Conservation (phyloP, 1,139 yeast species). For the Kurtzmaniella natalensis region DNA sequence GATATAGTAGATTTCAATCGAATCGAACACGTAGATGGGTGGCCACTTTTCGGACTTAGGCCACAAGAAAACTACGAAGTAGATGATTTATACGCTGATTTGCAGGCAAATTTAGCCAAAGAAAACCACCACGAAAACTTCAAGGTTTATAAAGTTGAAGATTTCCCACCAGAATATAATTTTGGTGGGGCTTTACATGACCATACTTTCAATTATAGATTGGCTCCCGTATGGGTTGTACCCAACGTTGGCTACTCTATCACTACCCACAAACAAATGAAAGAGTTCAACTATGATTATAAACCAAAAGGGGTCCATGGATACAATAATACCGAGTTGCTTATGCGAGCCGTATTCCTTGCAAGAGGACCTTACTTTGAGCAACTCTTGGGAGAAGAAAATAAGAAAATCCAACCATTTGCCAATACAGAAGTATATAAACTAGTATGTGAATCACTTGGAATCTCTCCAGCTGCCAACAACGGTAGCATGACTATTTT, state of each 20-base stretch:
- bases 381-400: slow-evolving; percentile 16
- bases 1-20: slow-evolving; percentile 54
- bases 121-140: slow-evolving; percentile 32
- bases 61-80: slow-evolving; percentile 39
- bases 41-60: slow-evolving; percentile 82
- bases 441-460: slow-evolving; percentile 65
- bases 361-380: slow-evolving; percentile 78
- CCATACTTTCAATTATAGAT: slow-evolving; percentile 49
- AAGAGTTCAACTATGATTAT: slow-evolving; percentile 45
- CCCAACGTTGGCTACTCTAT: slow-evolving; percentile 80
- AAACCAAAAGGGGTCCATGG: slow-evolving; percentile 80
- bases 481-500: slow-evolving; percentile 44
- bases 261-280: slow-evolving; percentile 59
- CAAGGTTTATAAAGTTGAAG: slow-evolving; percentile 49
- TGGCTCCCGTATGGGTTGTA: slow-evolving; percentile 82
- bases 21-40: slow-evolving; percentile 71
- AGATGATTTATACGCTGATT: slow-evolving; percentile 32
- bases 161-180: slow-evolving; percentile 59
- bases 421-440: slow-evolving; percentile 70
- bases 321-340: slow-evolving; percentile 66
- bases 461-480: slow-evolving; percentile 52
- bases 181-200: slow-evolving; percentile 51
- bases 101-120: slow-evolving; percentile 19
- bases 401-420: slow-evolving; percentile 55
- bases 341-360: slow-evolving; percentile 80